Evolutionary conservation across 768 basidiomycete species (phyloP), one percentile per base, ranked within the genome.

Genomic region (Amanita brunnescens): DNA sequence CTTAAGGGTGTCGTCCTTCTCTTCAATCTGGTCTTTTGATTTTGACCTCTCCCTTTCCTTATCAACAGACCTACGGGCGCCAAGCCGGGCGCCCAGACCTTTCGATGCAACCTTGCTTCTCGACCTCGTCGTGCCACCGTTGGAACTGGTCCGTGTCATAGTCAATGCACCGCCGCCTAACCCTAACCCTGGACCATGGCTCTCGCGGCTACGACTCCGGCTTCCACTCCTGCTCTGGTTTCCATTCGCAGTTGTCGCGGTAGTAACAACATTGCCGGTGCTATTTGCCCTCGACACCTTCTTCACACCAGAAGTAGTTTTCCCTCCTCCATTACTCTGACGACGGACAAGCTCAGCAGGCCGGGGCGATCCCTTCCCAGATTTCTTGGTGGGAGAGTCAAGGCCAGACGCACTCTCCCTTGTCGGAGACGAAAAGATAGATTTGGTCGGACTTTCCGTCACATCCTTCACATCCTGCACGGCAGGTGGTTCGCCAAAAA

Each of bases 191-290:
- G 37, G 45, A 55, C 55, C 55, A 49, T 32, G 40, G 24, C 51
- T 50, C 24, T 58, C 44, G 32, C 49, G 39, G 42, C 54, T 55
- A 33, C 57, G 53, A 49, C 55, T 55, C 7, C 57, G 37, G 47
- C 55, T 59, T 9, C 46, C 51, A 51, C 56, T 58, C 43, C 55
- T 48, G 10, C 51, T 47, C 2, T 55, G 30, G 16, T 49, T 58
- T 39, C 55, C 45, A 14, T 48, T 47, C 2, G 54, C 20, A 14
- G 51, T 53, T 24, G 51, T 56, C n/a, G 34, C 14, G 12, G 26
- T 32, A 10, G 23, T 43, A 26, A 23, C 23, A 30, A 47, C 46
- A 18, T 29, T 38, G 16, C 35, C 51, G 6, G 35, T 32, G 20
- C 46, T 52, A n/a, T 52, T 45, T 7, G 43, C 43, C 24, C 46